phyloP scores from a whole-genome alignment of 352 stramenopile species.

The Nothophytophthora sp. region DNA sequence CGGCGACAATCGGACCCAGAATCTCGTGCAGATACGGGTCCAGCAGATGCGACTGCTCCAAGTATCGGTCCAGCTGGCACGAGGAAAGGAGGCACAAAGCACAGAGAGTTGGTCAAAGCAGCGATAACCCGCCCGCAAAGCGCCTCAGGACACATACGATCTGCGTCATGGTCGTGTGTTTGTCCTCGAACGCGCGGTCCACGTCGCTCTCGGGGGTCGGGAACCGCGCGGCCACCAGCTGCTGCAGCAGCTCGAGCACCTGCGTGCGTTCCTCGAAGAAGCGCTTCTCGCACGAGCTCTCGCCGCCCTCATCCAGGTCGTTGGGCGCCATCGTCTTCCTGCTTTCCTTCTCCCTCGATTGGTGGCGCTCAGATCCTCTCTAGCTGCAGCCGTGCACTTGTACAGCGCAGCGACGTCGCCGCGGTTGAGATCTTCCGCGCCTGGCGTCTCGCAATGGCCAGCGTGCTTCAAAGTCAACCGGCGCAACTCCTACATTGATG shows the following conservation, averaged over 20 bases:
- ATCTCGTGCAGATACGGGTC: slow-evolving; percentile 75
- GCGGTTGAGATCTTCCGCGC: too few species aligned
- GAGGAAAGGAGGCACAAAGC: too few species aligned
- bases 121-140: background rate
- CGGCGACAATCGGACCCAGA: slow-evolving; percentile 53
- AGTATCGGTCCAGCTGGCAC: slow-evolving; percentile 84
- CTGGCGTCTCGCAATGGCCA: background rate
- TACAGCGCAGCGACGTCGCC: too few species aligned
- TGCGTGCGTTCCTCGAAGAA: slow-evolving; percentile 49
- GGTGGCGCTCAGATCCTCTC: too few species aligned
- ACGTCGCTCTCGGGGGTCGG: slow-evolving; percentile 27
- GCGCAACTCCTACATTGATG: too few species aligned
- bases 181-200: slow-evolving; percentile 26
- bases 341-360: background rate
- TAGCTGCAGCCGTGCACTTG: too few species aligned
- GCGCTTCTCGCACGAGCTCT: slow-evolving; percentile 37
- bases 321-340: background rate
- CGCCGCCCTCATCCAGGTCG: slow-evolving; percentile 12
- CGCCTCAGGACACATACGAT: slow-evolving; percentile 29
- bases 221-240: slow-evolving; percentile 23
- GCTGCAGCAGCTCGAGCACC: slow-evolving; percentile 25
- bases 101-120: too few species aligned
- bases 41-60: slow-evolving; percentile 82
- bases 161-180: slow-evolving; percentile 29
- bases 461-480: too few species aligned